These are phyloP conservation scores for Fusarium mexicanum DNA, from an alignment of 2,329 filamentous ascomycete species.

Conservation along the genomic window DNA sequence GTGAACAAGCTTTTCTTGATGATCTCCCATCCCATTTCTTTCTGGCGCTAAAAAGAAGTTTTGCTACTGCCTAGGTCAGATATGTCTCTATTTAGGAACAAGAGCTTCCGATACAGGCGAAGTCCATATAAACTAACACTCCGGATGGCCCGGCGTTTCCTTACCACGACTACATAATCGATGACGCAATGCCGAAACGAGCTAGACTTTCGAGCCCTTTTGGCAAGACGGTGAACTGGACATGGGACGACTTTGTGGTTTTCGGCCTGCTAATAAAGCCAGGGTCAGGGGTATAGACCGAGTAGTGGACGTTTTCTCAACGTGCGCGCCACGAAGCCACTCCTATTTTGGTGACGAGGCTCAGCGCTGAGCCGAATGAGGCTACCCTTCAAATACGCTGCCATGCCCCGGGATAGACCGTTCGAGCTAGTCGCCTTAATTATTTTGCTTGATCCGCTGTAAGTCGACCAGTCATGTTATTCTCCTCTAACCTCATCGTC, in stretches of 20 bases:
- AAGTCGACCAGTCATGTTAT: constrained; percentile 17
- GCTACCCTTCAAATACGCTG: constrained; percentile 14
- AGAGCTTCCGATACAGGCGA: background rate
- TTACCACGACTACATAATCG: constrained; percentile 14
- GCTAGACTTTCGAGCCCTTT: constrained; percentile 4
- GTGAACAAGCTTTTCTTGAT: constrained; percentile 17
- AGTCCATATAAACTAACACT: background rate
- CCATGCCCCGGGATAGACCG: constrained; percentile 30
- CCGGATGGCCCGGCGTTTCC: constrained; percentile 32
- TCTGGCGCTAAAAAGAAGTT: background rate
- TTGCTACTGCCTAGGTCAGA: background rate
- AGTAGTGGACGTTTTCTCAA: constrained; percentile 22
- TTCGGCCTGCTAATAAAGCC: constrained; percentile 7
- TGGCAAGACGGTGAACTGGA: constrained; percentile 25
- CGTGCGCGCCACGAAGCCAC: constrained; percentile 24
- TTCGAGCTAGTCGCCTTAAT: constrained; percentile 30
- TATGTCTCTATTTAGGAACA: background rate
- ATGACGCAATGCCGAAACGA: constrained; percentile 34
- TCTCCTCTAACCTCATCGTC: constrained; percentile 29
- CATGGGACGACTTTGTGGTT: constrained; percentile 35
- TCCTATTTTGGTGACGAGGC: constrained; percentile 17
- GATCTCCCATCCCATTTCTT: background rate
- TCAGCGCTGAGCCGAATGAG: constrained; percentile 29
- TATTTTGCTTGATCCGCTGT: constrained; percentile 14
- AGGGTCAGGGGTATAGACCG: constrained; percentile 27